Conservation (phyloP, 352 stramenopile species). For the Pythium oligandrum region DNA sequence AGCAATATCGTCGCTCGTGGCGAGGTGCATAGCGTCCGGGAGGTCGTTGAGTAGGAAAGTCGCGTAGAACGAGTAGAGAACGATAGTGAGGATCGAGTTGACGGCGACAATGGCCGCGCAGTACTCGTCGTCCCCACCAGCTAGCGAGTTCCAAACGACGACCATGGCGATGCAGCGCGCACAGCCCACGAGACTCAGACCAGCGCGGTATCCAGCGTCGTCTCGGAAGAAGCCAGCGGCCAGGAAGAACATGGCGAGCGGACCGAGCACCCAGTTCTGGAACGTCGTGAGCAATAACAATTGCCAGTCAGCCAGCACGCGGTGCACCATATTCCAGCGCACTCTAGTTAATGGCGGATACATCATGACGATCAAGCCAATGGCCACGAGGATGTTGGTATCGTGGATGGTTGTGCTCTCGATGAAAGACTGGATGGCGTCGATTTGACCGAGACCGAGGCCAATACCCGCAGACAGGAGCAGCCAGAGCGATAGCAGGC, state of each 20-base stretch:
- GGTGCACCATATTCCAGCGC: conserved; percentile 39
- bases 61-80: conserved; percentile 57
- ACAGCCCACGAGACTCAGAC: conserved; percentile 66
- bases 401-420: conserved; percentile 39
- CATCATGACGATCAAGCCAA: conserved; percentile 58
- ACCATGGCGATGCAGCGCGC: conserved; percentile 79
- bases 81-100: conserved; percentile 64
- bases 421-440: conserved; percentile 31
- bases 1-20: conserved; percentile 25
- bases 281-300: conserved; percentile 45
- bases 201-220: conserved; percentile 47
- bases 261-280: conserved; percentile 60
- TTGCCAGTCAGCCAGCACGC: conserved; percentile 36
- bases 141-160: conserved; percentile 75
- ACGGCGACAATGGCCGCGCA: conserved; percentile 62
- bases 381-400: conserved; percentile 50
- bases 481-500: conserved; percentile 50
- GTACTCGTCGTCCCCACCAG: conserved; percentile 57
- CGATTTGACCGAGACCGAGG: conserved; percentile 29
- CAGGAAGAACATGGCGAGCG: conserved; percentile 52
- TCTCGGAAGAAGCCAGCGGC: conserved; percentile 42
- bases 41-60: conserved; percentile 49
- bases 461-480: conserved; percentile 28
- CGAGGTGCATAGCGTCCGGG: conserved; percentile 29
- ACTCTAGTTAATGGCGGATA: conserved; percentile 53